These are phyloP conservation scores for Salvia splendens DNA, from an alignment of 257 asterid genomes.

Conservation along the genomic window DNA sequence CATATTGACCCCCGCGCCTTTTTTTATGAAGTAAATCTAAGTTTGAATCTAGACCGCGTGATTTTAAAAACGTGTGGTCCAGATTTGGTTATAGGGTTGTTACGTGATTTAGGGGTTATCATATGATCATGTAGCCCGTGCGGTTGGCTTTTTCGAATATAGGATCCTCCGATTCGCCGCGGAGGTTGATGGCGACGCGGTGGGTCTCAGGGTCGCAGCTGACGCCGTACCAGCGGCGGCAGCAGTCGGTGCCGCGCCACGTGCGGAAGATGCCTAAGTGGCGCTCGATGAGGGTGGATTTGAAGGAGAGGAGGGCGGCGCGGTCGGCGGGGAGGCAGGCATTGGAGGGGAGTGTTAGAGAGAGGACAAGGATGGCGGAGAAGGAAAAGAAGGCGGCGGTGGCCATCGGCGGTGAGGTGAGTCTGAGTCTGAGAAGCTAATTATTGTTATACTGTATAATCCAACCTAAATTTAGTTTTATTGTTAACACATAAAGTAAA, in stretches of 20 bases:
- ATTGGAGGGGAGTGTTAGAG: conserved; percentile 18
- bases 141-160: conserved; percentile 61
- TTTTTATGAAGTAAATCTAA: too few species aligned
- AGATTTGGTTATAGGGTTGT: too few species aligned
- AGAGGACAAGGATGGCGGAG: conserved; percentile 32
- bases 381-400: conserved; percentile 15
- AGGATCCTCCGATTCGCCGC: conserved; percentile 95
- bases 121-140: conserved; percentile 87
- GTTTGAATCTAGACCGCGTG: too few species aligned
- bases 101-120: too few species aligned
- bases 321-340: conserved; percentile 75
- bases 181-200: conserved; percentile 83
- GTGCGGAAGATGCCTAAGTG: conserved; percentile 71
- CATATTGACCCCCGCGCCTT: too few species aligned
- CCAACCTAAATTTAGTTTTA: too few species aligned
- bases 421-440: too few species aligned
- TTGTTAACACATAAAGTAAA: too few species aligned
- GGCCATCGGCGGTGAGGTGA: too few species aligned
- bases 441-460: too few species aligned
- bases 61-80: too few species aligned
- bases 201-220: conserved; percentile 71
- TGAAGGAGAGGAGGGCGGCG: conserved; percentile 72
- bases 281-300: conserved; percentile 59
- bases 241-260: conserved; percentile 81
- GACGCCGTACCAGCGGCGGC: conserved; percentile 86